Conservation (phyloP, 768 basidiomycete genomes). For the Psilocybe sp. region DNA sequence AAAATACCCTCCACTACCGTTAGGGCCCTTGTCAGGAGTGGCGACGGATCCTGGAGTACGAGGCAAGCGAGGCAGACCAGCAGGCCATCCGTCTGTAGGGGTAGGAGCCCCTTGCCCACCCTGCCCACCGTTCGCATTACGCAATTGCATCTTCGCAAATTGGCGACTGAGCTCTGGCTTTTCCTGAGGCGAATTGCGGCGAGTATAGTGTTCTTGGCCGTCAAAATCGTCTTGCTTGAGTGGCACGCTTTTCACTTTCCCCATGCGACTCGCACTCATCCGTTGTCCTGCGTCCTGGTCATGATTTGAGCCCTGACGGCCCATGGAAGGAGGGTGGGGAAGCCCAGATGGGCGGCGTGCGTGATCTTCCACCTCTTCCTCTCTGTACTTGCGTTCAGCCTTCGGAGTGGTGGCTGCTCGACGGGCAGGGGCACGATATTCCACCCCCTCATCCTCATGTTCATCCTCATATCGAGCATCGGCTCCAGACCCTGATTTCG, state of each 20-base stretch:
- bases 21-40: slow-evolving; percentile 12
- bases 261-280: too few species aligned
- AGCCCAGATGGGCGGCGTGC: slow-evolving; percentile 9
- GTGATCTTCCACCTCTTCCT: slow-evolving; percentile 1
- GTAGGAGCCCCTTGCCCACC: neutral
- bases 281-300: too few species aligned
- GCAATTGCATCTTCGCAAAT: neutral
- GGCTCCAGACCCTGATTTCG: slow-evolving; percentile 7
- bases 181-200: neutral
- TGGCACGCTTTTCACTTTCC: slow-evolving; percentile 9
- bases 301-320: slow-evolving; percentile 9
- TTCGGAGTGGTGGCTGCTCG: neutral
- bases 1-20: slow-evolving; percentile 19
- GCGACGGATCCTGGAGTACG: slow-evolving; percentile 25
- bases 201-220: slow-evolving; percentile 1
- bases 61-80: slow-evolving; percentile 28
- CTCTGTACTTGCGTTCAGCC: neutral
- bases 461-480: neutral
- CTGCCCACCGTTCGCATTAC: neutral
- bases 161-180: neutral
- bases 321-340: slow-evolving; percentile 24
- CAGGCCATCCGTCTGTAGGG: slow-evolving; percentile 22
- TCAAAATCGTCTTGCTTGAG: slow-evolving; percentile 15
- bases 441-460: slow-evolving; percentile 17
- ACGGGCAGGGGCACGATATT: slow-evolving; percentile 3